A percentile compares a stretch with the other conserved stretches of the same genome.
Evolutionary conservation across 352 stramenopile genomes (phyloP).

Genomic region (Globisporangium canariense): DNA sequence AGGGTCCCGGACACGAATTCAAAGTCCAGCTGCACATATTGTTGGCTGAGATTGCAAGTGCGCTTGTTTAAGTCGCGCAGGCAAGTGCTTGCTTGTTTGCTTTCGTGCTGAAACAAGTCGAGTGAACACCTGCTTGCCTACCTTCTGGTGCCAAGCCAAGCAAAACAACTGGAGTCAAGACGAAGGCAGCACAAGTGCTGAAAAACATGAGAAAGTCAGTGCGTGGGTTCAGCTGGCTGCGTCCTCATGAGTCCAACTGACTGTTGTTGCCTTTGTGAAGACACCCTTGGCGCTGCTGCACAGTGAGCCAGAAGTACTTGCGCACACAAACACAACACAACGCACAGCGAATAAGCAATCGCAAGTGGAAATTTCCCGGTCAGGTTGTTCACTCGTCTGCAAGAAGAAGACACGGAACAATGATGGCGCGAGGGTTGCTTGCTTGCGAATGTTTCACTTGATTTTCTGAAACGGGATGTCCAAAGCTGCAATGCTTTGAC

Average conservation of each 20-base stretch:
- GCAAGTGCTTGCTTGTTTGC: too few species aligned
- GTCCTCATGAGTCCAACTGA: too few species aligned
- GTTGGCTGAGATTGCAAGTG: not conserved
- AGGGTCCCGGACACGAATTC: not conserved
- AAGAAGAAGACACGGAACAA: too few species aligned
- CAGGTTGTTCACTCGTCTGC: not conserved
- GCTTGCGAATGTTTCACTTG: not conserved
- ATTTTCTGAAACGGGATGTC: not conserved
- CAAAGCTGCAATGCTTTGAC: not conserved
- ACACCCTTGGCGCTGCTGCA: not conserved
- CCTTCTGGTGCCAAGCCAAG: not conserved
- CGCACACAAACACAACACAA: not conserved
- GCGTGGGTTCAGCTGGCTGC: not conserved
- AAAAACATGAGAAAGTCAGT: not conserved
- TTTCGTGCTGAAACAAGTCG: too few species aligned
- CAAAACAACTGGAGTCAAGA: not conserved
- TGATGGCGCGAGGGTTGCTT: too few species aligned
- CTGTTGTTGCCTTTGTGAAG: too few species aligned
- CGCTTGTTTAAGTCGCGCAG: not conserved
- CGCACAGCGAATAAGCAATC: constrained; percentile 6
- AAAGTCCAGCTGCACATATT: not conserved
- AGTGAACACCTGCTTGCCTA: too few species aligned
- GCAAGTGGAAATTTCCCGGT: not conserved
- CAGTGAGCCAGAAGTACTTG: too few species aligned
- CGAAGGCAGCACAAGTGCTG: not conserved